These are phyloP conservation scores for Sporobolus alterniflorus DNA, from an alignment of 202 grass and related monocot genomes.

Conservation along the genomic window DNA sequence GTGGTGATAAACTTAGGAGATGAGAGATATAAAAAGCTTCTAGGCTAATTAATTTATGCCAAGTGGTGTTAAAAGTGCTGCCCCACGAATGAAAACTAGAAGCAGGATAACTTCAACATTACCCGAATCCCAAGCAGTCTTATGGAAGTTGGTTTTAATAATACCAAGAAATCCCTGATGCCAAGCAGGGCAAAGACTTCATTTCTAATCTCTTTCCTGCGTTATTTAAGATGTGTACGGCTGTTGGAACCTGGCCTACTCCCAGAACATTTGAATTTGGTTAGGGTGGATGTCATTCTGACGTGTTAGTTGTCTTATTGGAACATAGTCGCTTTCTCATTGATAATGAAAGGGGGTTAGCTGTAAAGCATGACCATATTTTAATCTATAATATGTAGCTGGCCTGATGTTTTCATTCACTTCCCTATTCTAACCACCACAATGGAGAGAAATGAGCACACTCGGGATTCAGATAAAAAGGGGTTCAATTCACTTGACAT, in stretches of 20 bases:
- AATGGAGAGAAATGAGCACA: not conserved
- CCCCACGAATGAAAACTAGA: too few relatives aligned
- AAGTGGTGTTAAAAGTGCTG: too few relatives aligned
- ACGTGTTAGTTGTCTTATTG: not conserved
- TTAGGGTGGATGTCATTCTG: not conserved
- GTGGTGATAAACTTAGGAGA: too few relatives aligned
- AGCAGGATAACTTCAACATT: too few relatives aligned
- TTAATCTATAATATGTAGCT: not conserved
- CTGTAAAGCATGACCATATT: not conserved
- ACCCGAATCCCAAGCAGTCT: constrained; percentile 12
- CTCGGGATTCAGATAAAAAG: too few relatives aligned
- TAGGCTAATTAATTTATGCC: too few relatives aligned
- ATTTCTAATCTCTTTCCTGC: not conserved
- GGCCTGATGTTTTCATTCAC: not conserved
- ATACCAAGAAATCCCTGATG: not conserved
- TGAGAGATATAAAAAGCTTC: too few relatives aligned
- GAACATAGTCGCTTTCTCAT: not conserved
- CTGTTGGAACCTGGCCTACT: not conserved
- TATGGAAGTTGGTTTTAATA: not conserved
- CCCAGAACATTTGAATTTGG: not conserved
- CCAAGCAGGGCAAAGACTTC: not conserved
- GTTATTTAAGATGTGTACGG: not conserved
- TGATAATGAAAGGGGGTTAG: not conserved
- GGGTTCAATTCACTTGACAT: too few relatives aligned
- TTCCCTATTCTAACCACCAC: not conserved